Evolutionary conservation across 305 asterid species (phyloP), one percentile per base, ranked within the genome.

Genomic region (Vinca major): DNA sequence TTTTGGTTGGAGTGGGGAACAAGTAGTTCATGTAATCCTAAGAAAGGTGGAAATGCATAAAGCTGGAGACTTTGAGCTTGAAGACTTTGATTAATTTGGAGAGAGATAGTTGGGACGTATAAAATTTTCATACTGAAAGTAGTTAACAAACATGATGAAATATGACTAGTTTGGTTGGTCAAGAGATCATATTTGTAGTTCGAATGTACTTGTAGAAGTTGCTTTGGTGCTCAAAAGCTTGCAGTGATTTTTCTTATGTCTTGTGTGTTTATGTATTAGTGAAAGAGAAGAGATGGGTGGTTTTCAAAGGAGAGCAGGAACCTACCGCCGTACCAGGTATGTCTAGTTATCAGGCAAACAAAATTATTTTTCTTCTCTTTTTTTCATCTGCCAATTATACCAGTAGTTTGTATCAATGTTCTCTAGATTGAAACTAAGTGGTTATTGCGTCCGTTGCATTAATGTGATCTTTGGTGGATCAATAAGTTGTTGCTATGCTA

Each of bases 261-360:
- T 39, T 55, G 60, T 43, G 41, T 69, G 69, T 66, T 70, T 62
- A 21, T 74, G 74, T 56, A 57, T 61, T 85, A 92, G 97, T 84
- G 90, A 93, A 93, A 86, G 97, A 86, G 89, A 93, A 90, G 80
- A 81, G 95, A 71, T 88, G 89, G 94, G 96, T 93, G 36, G 70
- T 69, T 62, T 93, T 93, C 78, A 93, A 88, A 86, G 96, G 92
- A 73, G 98, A 90, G 78, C 87, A 83, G 55, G 98, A 90, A 63
- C 95, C 98, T 50, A 93, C 96, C 4, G 77, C 86, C 43, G 58
- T 93, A 73, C 99, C 97, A 3, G 98, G 98, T 92, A 80, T 73
- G 76, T 67, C 67, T 53, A 8, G 40, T 58, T 20, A 19, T 36
- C 37, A 33, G 45, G 44, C 44, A 54, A 62, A 16, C 1, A 21